Conservation (phyloP, 768 basidiomycete species). For the Agrocybe praecox region DNA sequence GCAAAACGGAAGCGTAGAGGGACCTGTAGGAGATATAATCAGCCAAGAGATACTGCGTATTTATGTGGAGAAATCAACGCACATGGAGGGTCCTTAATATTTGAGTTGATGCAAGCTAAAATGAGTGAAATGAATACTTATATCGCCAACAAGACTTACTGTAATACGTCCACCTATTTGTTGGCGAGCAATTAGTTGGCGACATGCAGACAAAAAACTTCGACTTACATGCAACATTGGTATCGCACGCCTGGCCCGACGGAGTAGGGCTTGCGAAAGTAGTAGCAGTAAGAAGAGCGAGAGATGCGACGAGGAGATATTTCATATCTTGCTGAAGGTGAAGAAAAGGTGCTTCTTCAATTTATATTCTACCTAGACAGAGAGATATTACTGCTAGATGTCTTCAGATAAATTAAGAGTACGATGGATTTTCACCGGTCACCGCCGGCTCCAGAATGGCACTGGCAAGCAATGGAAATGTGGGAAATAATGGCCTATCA, state of each 20-base stretch:
- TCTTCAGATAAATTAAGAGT: no score
- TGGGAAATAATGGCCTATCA: no score
- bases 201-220: not conserved
- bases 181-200: not conserved
- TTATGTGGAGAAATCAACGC: not conserved
- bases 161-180: not conserved
- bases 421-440: no score
- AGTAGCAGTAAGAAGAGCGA: not conserved
- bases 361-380: no score
- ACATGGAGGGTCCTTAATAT: not conserved
- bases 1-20: not conserved
- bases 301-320: not conserved
- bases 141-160: not conserved
- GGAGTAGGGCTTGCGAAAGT: not conserved
- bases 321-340: not conserved
- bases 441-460: no score
- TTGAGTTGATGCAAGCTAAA: no score
- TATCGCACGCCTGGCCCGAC: no score
- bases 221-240: not conserved
- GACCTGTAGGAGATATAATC: not conserved
- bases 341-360: no score
- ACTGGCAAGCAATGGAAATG: no score
- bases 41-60: no score
- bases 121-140: no score
- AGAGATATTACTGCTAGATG: no score